Percentiles rank a stretch among this genome's conserved stretches.
Evolutionary conservation across 2,329 filamentous ascomycete species (phyloP).

Genomic region (Nothomitra cinnamomea): DNA sequence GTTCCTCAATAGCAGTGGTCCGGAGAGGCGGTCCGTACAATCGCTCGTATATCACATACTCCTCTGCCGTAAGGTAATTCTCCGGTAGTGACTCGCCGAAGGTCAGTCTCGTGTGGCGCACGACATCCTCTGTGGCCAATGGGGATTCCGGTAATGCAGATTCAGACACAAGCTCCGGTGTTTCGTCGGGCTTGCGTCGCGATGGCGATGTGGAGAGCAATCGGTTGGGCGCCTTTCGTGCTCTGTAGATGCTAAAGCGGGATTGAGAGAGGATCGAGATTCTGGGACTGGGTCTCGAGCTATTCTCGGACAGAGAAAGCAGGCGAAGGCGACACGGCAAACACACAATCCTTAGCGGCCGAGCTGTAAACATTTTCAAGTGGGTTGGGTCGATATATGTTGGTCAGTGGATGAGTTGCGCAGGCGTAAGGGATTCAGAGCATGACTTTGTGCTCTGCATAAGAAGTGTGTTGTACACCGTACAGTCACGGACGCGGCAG

Average conservation of each 20-base stretch:
- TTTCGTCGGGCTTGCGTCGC: background rate
- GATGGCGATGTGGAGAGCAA: background rate
- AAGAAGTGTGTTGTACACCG: no score
- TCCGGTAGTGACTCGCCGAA: conserved; percentile 65
- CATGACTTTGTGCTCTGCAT: no score
- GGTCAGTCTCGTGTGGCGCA: conserved; percentile 52
- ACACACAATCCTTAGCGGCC: conserved; percentile 10
- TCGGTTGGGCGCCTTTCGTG: conserved; percentile 4
- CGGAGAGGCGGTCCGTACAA: conserved; percentile 63
- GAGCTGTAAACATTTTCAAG: background rate
- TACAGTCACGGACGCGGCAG: no score
- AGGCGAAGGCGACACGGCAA: conserved; percentile 20
- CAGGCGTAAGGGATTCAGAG: no score
- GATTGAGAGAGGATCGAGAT: conserved; percentile 6
- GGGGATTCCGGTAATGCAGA: background rate
- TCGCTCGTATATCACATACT: conserved; percentile 60
- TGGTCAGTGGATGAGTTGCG: no score
- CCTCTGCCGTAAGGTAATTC: conserved; percentile 49
- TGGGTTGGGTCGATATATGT: no score
- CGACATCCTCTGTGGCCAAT: conserved; percentile 40
- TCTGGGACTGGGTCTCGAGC: conserved; percentile 13
- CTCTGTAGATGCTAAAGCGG: conserved; percentile 5
- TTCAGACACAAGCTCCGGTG: background rate
- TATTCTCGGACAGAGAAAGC: conserved; percentile 18
- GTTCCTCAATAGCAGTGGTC: conserved; percentile 41